Evolutionary conservation across 805 yeast species (phyloP), one percentile per base, ranked within the genome.

Genomic region (Danielia oregonensis): DNA sequence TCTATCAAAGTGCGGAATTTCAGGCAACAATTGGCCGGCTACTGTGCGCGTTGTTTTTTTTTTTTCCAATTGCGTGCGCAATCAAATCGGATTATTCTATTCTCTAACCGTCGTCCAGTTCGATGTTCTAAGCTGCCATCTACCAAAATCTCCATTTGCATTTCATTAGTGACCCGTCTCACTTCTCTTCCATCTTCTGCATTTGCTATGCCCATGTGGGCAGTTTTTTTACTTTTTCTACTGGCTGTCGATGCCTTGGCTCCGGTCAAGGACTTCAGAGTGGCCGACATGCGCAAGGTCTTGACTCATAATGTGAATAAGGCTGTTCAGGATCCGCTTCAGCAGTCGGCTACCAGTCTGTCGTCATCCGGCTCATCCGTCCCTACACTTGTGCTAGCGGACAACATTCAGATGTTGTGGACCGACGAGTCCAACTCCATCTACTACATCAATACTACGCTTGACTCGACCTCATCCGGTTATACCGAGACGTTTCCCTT

Each of bases 401-500:
- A 23, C 16, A 13, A 10, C 16, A 25, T 41, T 17, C 40, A 41
- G 22, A 22, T 28, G 22, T 14, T 44, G 8, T 32, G 29, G 19
- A 41, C 48, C 7, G 48, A 44, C 37, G 27, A 17, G 11, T 19
- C 34, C 26, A 35, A 33, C 25, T 39, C 46, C 24, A 41, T 44
- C 17, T 44, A 39, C 40, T 44, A 35, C 33, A 10, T 42, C 10
- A 34, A 44, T 19, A n/a, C 37, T 5, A 14, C 39, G 10, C 22
- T 36, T 8, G 29, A 22, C 15, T 53, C 58, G 22, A 30, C 56
- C 0, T 49, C 46, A 17, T 30, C 52, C 3, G 32, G 46, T 18
- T 51, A 53, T 26, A 46, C 61, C n/a, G 51, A 52, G n/a, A 58
- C 59, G 21, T 76, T 68, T 44, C 74, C 75, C 4, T 56, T 80